A percentile compares a stretch with the other conserved stretches of the same genome.
phyloP scores from a whole-genome alignment of 495 filamentous ascomycete genomes.

The Tuber borchii region DNA sequence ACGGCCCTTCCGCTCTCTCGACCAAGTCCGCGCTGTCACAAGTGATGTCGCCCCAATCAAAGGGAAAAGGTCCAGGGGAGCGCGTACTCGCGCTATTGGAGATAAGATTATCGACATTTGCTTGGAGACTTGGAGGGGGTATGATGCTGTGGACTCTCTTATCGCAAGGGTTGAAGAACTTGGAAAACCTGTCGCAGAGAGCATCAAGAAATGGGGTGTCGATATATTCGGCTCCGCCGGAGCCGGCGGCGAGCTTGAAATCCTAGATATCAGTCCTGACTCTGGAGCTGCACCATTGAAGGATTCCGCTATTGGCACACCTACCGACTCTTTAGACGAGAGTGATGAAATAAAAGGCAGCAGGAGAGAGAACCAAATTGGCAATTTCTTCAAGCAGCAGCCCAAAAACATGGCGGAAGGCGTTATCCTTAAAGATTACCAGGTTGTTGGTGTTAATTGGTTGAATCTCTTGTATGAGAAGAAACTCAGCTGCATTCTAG shows the following conservation, averaged over 20 bases:
- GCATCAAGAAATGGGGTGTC: slow-evolving; percentile 72
- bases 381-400: slow-evolving; percentile 52
- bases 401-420: slow-evolving; percentile 66
- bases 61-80: slow-evolving; percentile 45
- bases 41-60: slow-evolving; percentile 46
- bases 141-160: slow-evolving; percentile 70
- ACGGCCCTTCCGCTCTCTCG: slow-evolving; percentile 61
- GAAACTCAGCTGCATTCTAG: slow-evolving; percentile 76
- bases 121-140: slow-evolving; percentile 62
- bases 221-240: slow-evolving; percentile 59
- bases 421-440: slow-evolving; percentile 78
- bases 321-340: slow-evolving; percentile 53
- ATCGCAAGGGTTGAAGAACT: slow-evolving; percentile 64
- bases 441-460: slow-evolving; percentile 94
- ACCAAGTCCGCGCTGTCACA: slow-evolving; percentile 57
- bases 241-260: slow-evolving; percentile 59
- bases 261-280: slow-evolving; percentile 54
- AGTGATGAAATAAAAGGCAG: slow-evolving; percentile 48
- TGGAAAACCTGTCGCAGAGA: slow-evolving; percentile 59
- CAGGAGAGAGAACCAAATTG: slow-evolving; percentile 36
- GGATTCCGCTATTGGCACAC: slow-evolving; percentile 72
- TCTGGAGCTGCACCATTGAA: slow-evolving; percentile 38
- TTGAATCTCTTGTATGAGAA: slow-evolving; percentile 70
- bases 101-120: slow-evolving; percentile 68
- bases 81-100: slow-evolving; percentile 53